phyloP scores from a whole-genome alignment of 257 asterid genomes.

The Solanum bulbocastanum region DNA sequence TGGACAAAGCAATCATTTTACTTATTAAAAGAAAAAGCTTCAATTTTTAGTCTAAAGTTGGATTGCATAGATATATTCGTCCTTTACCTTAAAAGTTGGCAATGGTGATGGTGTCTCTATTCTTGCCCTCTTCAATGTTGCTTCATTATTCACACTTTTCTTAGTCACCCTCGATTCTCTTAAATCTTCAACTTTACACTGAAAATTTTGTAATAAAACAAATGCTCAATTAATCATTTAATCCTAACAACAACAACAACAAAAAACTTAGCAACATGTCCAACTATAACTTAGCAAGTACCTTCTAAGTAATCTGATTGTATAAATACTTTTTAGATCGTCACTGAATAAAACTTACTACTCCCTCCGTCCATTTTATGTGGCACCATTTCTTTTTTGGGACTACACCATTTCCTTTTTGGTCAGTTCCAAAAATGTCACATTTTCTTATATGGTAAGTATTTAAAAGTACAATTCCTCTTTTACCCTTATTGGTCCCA shows the following conservation, averaged over 20 bases:
- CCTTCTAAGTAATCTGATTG: not conserved
- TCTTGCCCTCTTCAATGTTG: constrained; percentile 34
- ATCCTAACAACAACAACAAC: not conserved
- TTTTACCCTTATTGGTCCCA: no score
- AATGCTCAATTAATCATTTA: not conserved
- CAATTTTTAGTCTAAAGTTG: constrained; percentile 3
- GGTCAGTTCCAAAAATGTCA: no score
- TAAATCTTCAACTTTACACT: constrained; percentile 10
- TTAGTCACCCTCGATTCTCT: constrained; percentile 13
- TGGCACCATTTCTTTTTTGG: no score
- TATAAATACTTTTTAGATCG: not conserved
- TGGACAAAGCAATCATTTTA: constrained; percentile 6
- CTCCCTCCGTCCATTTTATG: no score
- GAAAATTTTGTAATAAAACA: not conserved
- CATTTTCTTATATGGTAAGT: no score
- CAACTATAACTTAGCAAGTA: not conserved
- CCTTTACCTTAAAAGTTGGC: constrained; percentile 54
- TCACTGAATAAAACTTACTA: not conserved
- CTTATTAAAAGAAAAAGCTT: constrained; percentile 12
- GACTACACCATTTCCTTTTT: no score
- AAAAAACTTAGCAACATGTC: not conserved
- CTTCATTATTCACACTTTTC: constrained; percentile 20
- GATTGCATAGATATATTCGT: not conserved
- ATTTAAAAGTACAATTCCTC: no score
- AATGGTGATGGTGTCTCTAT: constrained; percentile 53